Evolutionary conservation across 2,329 filamentous ascomycete genomes (phyloP).

Genomic region (Beauveria sp.): DNA sequence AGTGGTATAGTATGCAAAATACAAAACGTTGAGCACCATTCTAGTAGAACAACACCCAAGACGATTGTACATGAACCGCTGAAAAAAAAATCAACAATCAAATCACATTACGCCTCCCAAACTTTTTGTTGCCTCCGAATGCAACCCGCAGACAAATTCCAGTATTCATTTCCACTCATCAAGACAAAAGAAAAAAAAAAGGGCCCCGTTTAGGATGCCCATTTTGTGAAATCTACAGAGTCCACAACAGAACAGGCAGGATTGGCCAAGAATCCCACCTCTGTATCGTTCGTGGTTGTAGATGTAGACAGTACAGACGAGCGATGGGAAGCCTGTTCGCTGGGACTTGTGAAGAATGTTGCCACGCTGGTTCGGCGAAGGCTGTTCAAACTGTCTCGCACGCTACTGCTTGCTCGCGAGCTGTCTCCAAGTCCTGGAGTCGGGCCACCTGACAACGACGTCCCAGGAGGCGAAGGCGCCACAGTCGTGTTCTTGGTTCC

Average conservation of each 20-base stretch:
- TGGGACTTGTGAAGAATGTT: slow-evolving; percentile 53
- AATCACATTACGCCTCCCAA: slow-evolving; percentile 9
- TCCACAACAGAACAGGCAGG: slow-evolving; percentile 33
- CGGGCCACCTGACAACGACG: slow-evolving; percentile 14
- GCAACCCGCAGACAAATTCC: background rate
- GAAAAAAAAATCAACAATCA: background rate
- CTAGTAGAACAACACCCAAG: background rate
- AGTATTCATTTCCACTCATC: background rate
- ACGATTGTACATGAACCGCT: slow-evolving; percentile 6
- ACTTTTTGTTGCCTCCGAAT: background rate
- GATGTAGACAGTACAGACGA: slow-evolving; percentile 50
- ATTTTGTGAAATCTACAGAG: slow-evolving; percentile 43
- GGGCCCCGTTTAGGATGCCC: slow-evolving; percentile 27
- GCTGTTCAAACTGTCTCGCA: slow-evolving; percentile 55
- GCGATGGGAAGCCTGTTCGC: slow-evolving; percentile 49
- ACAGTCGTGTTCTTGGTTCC: slow-evolving; percentile 30
- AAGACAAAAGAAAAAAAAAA: slow-evolving; percentile 3
- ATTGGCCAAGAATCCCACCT: slow-evolving; percentile 27
- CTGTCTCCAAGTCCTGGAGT: slow-evolving; percentile 19
- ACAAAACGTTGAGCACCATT: slow-evolving; percentile 7
- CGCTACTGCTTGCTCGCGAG: slow-evolving; percentile 38
- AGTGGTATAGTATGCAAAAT: slow-evolving; percentile 11
- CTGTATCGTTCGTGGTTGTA: slow-evolving; percentile 47
- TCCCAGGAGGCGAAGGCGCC: slow-evolving; percentile 23
- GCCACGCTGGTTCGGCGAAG: slow-evolving; percentile 57